Conservation (phyloP, 768 basidiomycete species). For the Galerina marginata region DNA sequence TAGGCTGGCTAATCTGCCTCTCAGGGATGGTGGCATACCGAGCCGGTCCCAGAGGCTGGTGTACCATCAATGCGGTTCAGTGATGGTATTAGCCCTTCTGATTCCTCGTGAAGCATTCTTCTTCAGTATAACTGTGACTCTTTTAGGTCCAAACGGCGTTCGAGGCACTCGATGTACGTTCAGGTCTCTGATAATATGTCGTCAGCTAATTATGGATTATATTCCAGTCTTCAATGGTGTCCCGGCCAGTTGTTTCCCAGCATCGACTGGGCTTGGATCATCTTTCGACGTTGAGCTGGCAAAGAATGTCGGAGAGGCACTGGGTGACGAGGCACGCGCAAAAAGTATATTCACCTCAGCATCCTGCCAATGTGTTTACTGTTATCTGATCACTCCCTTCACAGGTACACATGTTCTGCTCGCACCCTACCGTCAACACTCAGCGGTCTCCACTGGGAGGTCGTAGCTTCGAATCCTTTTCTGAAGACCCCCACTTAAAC, state of each 20-base stretch:
- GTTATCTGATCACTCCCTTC: not conserved
- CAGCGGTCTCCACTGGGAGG: constrained; percentile 64
- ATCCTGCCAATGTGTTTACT: not conserved
- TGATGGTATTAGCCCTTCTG: constrained; percentile 40
- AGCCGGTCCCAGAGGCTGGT: constrained; percentile 43
- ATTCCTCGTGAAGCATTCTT: not conserved
- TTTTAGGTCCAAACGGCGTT: constrained; percentile 53
- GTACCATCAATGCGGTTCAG: constrained; percentile 50
- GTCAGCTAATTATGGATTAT: constrained; percentile 33
- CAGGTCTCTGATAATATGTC: constrained; percentile 38
- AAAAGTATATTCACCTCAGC: constrained; percentile 36
- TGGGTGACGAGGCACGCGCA: constrained; percentile 58
- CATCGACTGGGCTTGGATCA: constrained; percentile 59
- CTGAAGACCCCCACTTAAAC: constrained; percentile 63
- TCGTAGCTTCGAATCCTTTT: constrained; percentile 65
- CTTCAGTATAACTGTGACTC: not conserved
- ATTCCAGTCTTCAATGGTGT: constrained; percentile 57
- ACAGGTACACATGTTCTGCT: constrained; percentile 53
- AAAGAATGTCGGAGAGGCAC: constrained; percentile 48
- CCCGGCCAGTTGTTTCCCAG: constrained; percentile 61
- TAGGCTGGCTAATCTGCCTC: not conserved
- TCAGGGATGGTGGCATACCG: constrained; percentile 56
- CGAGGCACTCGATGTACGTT: constrained; percentile 51
- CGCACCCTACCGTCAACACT: constrained; percentile 71
- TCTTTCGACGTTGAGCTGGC: constrained; percentile 61